Percentiles rank a stretch among this genome's conserved stretches.
phyloP scores from a whole-genome alignment of 768 basidiomycete species.

The Suillus spraguei region DNA sequence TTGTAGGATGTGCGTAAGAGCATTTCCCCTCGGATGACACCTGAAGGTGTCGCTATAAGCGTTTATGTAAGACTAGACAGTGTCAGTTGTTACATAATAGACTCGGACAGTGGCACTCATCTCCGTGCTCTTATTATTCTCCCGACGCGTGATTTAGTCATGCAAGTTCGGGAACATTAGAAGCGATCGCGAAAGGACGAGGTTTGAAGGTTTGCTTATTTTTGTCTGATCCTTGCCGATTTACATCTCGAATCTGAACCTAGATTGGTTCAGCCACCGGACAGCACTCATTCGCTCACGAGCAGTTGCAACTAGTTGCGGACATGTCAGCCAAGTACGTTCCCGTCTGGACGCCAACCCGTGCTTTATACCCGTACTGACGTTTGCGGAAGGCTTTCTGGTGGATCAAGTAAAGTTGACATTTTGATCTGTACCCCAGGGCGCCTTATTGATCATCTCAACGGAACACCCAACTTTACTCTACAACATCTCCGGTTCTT shows the following conservation, averaged over 20 bases:
- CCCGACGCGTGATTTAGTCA: conserved; percentile 92
- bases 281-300: conserved; percentile 92
- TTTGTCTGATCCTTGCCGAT: not conserved
- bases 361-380: not conserved
- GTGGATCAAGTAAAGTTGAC: conserved; percentile 91
- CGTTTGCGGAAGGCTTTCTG: conserved; percentile 53
- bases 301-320: conserved; percentile 79
- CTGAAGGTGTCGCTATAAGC: too few species aligned
- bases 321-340: conserved; percentile 57
- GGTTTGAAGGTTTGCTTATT: conserved; percentile 67
- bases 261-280: conserved; percentile 85
- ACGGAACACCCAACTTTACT: conserved; percentile 86
- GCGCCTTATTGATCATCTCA: conserved; percentile 90
- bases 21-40: too few species aligned
- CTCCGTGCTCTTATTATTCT: conserved; percentile 88
- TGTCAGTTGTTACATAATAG: too few species aligned
- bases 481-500: conserved; percentile 95
- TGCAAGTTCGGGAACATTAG: conserved; percentile 93
- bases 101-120: too few species aligned
- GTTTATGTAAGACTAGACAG: too few species aligned
- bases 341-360: not conserved
- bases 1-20: too few species aligned
- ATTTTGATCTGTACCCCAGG: conserved; percentile 96
- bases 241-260: conserved; percentile 13
- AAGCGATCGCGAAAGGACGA: conserved; percentile 80